Evolutionary conservation across 2,329 filamentous ascomycete species (phyloP).

Genomic region (Ophiosphaerella korrae): DNA sequence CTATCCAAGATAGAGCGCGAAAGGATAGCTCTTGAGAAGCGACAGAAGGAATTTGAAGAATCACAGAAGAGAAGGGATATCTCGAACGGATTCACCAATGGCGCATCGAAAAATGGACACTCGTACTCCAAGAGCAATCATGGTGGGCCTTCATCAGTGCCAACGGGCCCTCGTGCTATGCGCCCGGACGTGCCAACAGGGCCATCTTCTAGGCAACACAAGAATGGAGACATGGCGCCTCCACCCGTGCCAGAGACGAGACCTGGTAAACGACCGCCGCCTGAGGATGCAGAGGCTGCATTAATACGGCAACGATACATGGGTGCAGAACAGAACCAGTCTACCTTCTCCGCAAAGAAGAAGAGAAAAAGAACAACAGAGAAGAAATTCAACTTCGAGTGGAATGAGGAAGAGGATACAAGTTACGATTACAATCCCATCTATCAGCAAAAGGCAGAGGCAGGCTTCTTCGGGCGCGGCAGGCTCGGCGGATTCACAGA

Average conservation of each 20-base stretch:
- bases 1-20: slow-evolving; percentile 83
- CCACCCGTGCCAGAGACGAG: slow-evolving; percentile 51
- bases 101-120: slow-evolving; percentile 5
- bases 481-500: slow-evolving; percentile 70
- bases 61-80: slow-evolving; percentile 57
- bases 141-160: slow-evolving; percentile 51
- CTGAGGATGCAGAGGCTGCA: slow-evolving; percentile 71
- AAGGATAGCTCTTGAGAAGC: slow-evolving; percentile 76
- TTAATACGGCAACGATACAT: slow-evolving; percentile 84
- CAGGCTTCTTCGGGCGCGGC: slow-evolving; percentile 72
- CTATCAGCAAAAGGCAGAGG: slow-evolving; percentile 70
- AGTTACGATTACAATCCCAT: slow-evolving; percentile 81
- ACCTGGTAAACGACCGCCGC: slow-evolving; percentile 34
- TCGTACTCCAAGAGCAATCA: slow-evolving; percentile 13
- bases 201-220: slow-evolving; percentile 57
- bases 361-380: slow-evolving; percentile 91
- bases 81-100: slow-evolving; percentile 18
- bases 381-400: slow-evolving; percentile 99
- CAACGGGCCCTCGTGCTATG: slow-evolving; percentile 76
- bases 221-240: slow-evolving; percentile 58
- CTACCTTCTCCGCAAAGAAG: slow-evolving; percentile 92
- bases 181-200: slow-evolving; percentile 57
- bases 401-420: slow-evolving; percentile 94
- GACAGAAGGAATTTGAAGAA: slow-evolving; percentile 72
- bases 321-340: slow-evolving; percentile 84